Evolutionary conservation across 768 basidiomycete genomes (phyloP), one percentile per base, ranked within the genome.

Genomic region (Tricholoma furcatifolium): DNA sequence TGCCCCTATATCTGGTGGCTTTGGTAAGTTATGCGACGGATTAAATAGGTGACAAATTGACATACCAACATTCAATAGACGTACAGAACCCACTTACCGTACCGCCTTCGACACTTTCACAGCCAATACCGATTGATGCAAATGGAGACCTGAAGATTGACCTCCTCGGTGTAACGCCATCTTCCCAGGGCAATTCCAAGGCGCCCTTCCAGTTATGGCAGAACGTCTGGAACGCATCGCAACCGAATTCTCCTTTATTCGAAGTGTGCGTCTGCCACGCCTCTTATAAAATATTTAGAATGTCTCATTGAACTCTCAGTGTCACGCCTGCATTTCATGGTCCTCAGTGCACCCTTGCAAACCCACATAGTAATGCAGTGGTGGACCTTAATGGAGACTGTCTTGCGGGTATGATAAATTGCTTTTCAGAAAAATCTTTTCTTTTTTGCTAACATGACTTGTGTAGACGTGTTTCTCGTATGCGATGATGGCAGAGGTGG

Each of bases 361-460:
- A 87, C 57, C 95, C 96, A 5, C 97, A 98, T 65, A 93, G 90
- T 64, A 97, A 95, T 68, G 95, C 94, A 0, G 88, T 94, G 15
- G 81, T 98, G 4, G 97, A 99, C 63, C 72, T 99, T 35, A 83
- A 98, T 56, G 97, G 97, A 11, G 97, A 99, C 67, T 98, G 97
- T 67, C 77, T 97, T 3, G 93, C 95, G 57, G 93, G 93, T 88
- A 55, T 17, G 9, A 30, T 15, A 11, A 17, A 43, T 31, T 20
- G 12, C 39, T 35, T 20, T 31, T 21, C 5, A 15, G 27, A 12
- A 23, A 7, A 27, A 2, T 15, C n/a, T 43, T 53, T 32, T 23
- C 11, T 5, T 60, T 5, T 27, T 34, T 43, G 51, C 11, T 24
- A 21, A 44, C 38, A 17, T 10, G 17, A 36, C 15, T 18, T 45